Base-by-base conservation (phyloP, 1,284 basidiomycete species). In the Schizopora paradoxa region DNA sequence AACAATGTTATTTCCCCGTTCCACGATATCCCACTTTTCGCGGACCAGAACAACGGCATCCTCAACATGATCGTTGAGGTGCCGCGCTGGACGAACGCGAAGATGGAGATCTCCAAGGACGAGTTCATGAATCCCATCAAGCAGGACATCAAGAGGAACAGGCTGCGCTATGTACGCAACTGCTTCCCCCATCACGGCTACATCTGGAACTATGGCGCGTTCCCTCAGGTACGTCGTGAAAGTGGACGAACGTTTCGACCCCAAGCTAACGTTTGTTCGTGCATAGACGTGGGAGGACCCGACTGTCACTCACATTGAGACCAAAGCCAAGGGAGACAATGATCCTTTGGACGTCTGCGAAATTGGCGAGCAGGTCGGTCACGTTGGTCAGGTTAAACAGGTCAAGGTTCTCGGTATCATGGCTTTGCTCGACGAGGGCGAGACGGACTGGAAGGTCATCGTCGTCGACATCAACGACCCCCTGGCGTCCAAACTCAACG, bases 401-500 rank as follows among this genome's bases (percentile, higher is more conserved):
- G 96, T 99, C 81, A 99, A 99, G 77, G 91, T 99, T 54, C 91
- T 99, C 63, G 96, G 96, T 58, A 96, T 99, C 77, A 99, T 99
- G 95, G 96, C 96, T 45, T 79, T 99, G 48, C 83, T 97, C 57
- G 93, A 97, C 63, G 93, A 97, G 67, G 93, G 93, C 59, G 93
- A 97, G 75, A 97, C 93, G 58, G 93, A 97, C 76, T 97, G 93
- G 93, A 97, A 97, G 71, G 88, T 96, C 71, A 82, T 96, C 64
- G 96, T 96, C 63, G 92, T 99, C 56, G 96, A 99, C 65, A 80
- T 98, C 59, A 84, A 86, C 61, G 96, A 99, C 67, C 96, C 96
- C 40, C 84, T 99, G 52, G 96, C 96, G 26, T 74, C 86, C 61
- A 92, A 95, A 70, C 79, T 99, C 64, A 99, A 99, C 71, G 96